Evolutionary conservation across 1,284 basidiomycete species (phyloP), one percentile per base, ranked within the genome.

Genomic region (Ganoderma multipileum): DNA sequence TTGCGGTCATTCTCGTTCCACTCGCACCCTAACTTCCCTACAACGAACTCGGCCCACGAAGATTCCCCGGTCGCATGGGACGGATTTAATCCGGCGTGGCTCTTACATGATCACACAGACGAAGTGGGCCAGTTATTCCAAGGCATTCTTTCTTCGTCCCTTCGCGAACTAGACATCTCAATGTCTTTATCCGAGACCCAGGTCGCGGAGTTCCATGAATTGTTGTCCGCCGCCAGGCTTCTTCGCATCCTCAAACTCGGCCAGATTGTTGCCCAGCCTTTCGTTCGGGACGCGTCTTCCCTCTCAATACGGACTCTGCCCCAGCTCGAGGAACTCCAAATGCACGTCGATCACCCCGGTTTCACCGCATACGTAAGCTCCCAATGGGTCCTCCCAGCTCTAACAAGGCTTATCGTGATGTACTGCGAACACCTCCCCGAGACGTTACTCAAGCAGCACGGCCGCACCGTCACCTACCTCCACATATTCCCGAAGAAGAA

Each of bases 151-250:
- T 64, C 64, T 23, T 36, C 66, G 2, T 28, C 57, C 16, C 68
- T 72, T 7, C 54, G 60, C 28, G 66, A 66, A 30, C 58, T 72
- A 14, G 68, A 69, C 23, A 64, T 72, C 38, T 63, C 68, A n/a
- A 58, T 69, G 58, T 28, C 61, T 1, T 52, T 69, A n/a, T 30
- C 44, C 26, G 52, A 61, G 14, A 30, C 33, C 6, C 42, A 67
- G 30, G 36, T 59, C 36, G 33, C 42, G 11, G 63, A 52, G 30
- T 44, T 69, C 3, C 68, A 72, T 26, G 30, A n/a, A 9, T 52
- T 69, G 16, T 64, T 71, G 3, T 64, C 66, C 6, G 42, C 42
- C 18, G 57, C 68, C 3, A 30, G n/a, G 20, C 14, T 28, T 1
- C 58, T 72, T 7, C 20, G n/a, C 6, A 59, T 54, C 4, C 61